phyloP scores from a whole-genome alignment of 2,329 filamentous ascomycete genomes.

The Fusarium hainanense region DNA sequence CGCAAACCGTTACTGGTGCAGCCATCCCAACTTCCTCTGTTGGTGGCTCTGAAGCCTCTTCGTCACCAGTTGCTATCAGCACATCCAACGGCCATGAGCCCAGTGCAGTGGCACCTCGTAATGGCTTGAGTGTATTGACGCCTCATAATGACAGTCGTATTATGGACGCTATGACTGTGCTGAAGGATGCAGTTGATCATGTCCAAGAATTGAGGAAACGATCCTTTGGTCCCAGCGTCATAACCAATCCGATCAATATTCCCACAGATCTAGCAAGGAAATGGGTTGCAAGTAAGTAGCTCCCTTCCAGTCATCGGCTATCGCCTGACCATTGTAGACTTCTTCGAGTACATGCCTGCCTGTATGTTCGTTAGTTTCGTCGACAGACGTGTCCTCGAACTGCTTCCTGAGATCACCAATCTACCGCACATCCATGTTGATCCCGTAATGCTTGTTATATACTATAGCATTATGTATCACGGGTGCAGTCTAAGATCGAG shows the following conservation, averaged over 20 bases:
- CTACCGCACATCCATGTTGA: slow-evolving; percentile 48
- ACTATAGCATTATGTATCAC: slow-evolving; percentile 48
- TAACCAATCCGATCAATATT: slow-evolving; percentile 43
- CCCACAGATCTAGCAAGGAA: slow-evolving; percentile 45
- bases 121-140: slow-evolving; percentile 9
- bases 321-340: slow-evolving; percentile 28
- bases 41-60: slow-evolving; percentile 31
- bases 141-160: background rate
- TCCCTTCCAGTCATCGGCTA: fast-evolving
- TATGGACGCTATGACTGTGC: slow-evolving; percentile 44
- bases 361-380: slow-evolving; percentile 48
- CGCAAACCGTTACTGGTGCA: slow-evolving; percentile 19
- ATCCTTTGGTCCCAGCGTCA: slow-evolving; percentile 31
- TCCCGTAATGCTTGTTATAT: slow-evolving; percentile 47
- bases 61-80: slow-evolving; percentile 25
- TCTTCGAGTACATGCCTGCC: slow-evolving; percentile 46
- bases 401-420: slow-evolving; percentile 47
- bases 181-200: slow-evolving; percentile 47
- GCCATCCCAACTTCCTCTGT: slow-evolving; percentile 9
- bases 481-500: slow-evolving; percentile 43
- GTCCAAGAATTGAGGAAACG: slow-evolving; percentile 45
- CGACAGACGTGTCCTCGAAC: slow-evolving; percentile 44
- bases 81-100: slow-evolving; percentile 10
- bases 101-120: slow-evolving; percentile 6
- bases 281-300: slow-evolving; percentile 44